Conservation (phyloP, 2,329 filamentous ascomycete genomes). For the Whalleya microplaca region DNA sequence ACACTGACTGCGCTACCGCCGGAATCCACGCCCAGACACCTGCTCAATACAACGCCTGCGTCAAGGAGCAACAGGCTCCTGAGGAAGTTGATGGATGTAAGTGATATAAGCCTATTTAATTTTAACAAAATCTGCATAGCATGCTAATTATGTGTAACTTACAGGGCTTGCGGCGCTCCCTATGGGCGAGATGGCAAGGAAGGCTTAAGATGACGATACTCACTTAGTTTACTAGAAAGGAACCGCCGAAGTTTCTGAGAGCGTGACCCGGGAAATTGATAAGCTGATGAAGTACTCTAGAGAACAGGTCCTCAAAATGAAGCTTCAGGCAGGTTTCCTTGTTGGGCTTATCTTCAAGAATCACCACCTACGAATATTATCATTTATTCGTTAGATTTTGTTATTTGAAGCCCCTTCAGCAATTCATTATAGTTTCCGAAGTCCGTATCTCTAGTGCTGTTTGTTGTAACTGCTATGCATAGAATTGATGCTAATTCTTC, state of each 20-base stretch:
- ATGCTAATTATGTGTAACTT: constrained; percentile 9
- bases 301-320: neutral
- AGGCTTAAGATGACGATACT: constrained; percentile 25
- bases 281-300: neutral
- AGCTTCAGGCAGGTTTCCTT: neutral
- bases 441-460: neutral
- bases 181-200: constrained; percentile 37
- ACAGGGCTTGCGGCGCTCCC: constrained; percentile 36
- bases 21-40: constrained; percentile 51
- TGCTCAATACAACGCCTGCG: constrained; percentile 51
- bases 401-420: neutral
- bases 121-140: neutral
- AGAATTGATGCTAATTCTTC: neutral
- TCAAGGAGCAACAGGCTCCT: constrained; percentile 48
- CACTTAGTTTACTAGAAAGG: neutral
- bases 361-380: neutral
- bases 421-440: neutral
- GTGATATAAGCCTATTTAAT: constrained; percentile 20
- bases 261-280: neutral
- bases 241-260: neutral
- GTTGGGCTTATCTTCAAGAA: neutral
- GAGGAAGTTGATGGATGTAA: constrained; percentile 55
- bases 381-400: neutral
- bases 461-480: neutral
- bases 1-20: constrained; percentile 47